A percentile compares a stretch with the other conserved stretches of the same genome.
phyloP scores from a whole-genome alignment of 2,329 filamentous ascomycete species.

The Metarhizium rileyi region DNA sequence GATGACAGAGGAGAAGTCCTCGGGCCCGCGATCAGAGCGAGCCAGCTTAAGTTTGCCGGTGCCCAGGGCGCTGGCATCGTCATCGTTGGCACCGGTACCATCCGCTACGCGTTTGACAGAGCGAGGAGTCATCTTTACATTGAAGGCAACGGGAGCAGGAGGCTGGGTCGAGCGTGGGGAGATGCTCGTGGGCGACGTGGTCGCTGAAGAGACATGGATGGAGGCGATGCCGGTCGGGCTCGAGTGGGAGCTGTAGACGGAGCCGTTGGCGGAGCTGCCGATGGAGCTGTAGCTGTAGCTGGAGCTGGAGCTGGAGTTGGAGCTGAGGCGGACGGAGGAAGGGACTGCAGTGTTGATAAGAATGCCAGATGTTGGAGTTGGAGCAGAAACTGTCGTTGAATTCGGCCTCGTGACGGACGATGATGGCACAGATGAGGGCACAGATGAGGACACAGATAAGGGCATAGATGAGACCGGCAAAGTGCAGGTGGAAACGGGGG shows the following conservation, averaged over 20 bases:
- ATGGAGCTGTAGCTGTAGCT: not conserved
- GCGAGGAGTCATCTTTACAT: constrained; percentile 10
- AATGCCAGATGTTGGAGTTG: not conserved
- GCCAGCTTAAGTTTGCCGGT: constrained; percentile 36
- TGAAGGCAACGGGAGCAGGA: not conserved
- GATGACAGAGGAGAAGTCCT: constrained; percentile 46
- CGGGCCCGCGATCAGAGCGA: constrained; percentile 35
- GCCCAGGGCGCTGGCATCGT: constrained; percentile 10
- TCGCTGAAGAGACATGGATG: constrained; percentile 4
- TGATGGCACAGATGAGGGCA: not conserved
- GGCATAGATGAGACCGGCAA: not conserved
- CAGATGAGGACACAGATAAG: not conserved
- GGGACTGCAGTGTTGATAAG: not conserved
- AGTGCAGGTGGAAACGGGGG: not conserved
- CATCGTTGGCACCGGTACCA: constrained; percentile 25
- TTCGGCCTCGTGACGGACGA: not conserved
- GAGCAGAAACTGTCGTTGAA: not conserved
- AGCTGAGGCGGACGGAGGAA: not conserved
- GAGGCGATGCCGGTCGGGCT: constrained; percentile 9
- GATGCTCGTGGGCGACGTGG: constrained; percentile 7
- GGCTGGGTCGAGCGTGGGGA: constrained; percentile 8
- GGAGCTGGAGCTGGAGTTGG: not conserved
- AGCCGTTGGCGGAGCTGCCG: no score
- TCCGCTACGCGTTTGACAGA: constrained; percentile 28
- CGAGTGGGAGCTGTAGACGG: constrained; percentile 3